Conservation (phyloP, 2,329 filamentous ascomycete species). For the Boeremia exigua region DNA sequence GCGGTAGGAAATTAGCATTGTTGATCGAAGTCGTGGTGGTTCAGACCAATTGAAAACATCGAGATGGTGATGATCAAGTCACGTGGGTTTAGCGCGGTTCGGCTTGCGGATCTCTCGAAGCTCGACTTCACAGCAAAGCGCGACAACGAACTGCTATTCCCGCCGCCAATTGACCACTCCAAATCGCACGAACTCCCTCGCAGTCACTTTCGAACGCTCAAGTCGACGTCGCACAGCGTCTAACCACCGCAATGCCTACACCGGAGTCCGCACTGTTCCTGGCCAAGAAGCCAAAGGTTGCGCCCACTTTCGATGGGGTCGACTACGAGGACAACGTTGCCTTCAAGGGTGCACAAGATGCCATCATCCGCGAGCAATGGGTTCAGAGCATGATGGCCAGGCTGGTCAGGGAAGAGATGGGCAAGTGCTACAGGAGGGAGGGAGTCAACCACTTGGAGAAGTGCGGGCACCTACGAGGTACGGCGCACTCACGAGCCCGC, state of each 20-base stretch:
- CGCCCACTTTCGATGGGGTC: conserved; percentile 84
- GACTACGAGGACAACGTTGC: conserved; percentile 83
- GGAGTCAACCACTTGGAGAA: conserved; percentile 90
- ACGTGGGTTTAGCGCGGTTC: conserved; percentile 6
- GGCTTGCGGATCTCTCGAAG: conserved; percentile 18
- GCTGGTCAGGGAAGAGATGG: conserved; percentile 79
- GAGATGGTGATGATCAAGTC: conserved; percentile 5
- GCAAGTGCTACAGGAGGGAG: conserved; percentile 84
- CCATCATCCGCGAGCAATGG: conserved; percentile 86
- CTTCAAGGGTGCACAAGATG: conserved; percentile 82
- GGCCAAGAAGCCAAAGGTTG: conserved; percentile 81
- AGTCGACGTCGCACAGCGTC: conserved; percentile 2
- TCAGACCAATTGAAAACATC: neutral
- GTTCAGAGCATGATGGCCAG: conserved; percentile 88
- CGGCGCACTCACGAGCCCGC: conserved; percentile 41
- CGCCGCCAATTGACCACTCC: conserved; percentile 25
- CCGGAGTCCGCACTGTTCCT: conserved; percentile 83
- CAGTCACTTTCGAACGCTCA: neutral
- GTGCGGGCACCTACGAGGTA: conserved; percentile 81
- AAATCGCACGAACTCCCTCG: conserved; percentile 2
- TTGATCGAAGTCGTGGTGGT: neutral
- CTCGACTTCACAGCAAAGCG: conserved; percentile 21
- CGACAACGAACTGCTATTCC: conserved; percentile 6
- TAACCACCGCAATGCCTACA: conserved; percentile 69
- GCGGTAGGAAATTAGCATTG: neutral